Evolutionary conservation across 2,329 filamentous ascomycete species (phyloP), one percentile per base, ranked within the genome.

Genomic region (Epichloe glyceriae): DNA sequence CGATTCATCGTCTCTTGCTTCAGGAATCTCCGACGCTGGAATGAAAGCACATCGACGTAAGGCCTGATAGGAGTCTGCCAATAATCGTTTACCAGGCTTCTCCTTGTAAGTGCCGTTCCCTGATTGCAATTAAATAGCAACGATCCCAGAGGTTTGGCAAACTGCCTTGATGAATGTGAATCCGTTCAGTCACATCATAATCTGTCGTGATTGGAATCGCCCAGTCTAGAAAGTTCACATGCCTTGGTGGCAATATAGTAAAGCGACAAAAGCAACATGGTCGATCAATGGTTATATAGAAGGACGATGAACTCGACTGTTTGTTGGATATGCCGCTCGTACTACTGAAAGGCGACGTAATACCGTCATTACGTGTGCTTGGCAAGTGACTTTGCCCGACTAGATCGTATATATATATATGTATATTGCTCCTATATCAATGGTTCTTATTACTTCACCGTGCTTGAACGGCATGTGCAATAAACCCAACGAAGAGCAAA

Each of bases 1-100:
- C n/a, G 59, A 66, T 39, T 34, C 64, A 19, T 58, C 60, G 2
- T 60, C 63, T 33, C 49, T 62, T n/a, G 60, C 60, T 19, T 64
- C 67, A 5, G 62, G 59, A 2, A 46, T 60, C 5, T 53, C 59
- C 5, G 51, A 54, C 40, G 49, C 52, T 14, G 47, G 49, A 26
- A 19, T 4, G 3, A 53, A 50, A 19, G 53, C 56, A 37, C 62
- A 54, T 49, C 62, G 56, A 51, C 65, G 60, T 55, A 72, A 59
- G 60, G 64, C 49, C 41, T 64, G 41, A 62, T 7, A 34, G 33
- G 15, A 15, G 10, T 39, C n/a, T 34, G 39, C 6, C 15, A 30
- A 14, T 26, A 6, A 39, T 17, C 5, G 20, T 4, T 26, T 15
- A 3, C 39, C 5, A 14, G 40, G 17, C 40, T 22, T 20, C 12